Evolutionary conservation across 768 basidiomycete genomes (phyloP).

Genomic region (Paxillus involutus): DNA sequence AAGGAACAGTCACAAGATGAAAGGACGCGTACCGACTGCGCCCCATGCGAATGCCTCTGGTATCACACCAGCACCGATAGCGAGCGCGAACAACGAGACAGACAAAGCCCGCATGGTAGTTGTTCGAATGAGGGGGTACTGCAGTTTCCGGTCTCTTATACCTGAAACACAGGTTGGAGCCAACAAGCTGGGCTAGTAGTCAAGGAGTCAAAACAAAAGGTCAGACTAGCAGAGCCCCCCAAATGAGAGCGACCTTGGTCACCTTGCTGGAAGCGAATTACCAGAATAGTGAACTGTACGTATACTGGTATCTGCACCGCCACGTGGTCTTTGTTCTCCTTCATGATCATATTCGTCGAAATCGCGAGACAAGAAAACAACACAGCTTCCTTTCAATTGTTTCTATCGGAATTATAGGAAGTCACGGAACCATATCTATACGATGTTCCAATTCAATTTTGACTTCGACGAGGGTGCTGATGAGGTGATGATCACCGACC

Average conservation of each 20-base stretch:
- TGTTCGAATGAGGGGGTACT: background rate
- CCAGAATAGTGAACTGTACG: background rate
- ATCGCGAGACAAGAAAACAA: background rate
- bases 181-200: background rate
- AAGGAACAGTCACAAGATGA: background rate
- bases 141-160: background rate
- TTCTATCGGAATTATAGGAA: background rate
- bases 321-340: background rate
- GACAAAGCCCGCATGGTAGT: conserved; percentile 22
- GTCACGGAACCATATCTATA: too few relatives aligned
- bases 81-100: conserved; percentile 11
- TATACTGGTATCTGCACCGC: background rate
- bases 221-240: background rate
- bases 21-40: conserved; percentile 31
- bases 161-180: background rate
- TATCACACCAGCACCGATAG: conserved; percentile 15
- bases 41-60: conserved; percentile 40
- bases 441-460: conserved; percentile 53
- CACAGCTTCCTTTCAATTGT: background rate
- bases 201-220: background rate
- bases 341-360: background rate
- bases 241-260: background rate
- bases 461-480: conserved; percentile 49
- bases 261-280: background rate
- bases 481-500: conserved; percentile 16